Conservation (phyloP, 2,329 filamentous ascomycete species). For the Colletotrichum sublineola region DNA sequence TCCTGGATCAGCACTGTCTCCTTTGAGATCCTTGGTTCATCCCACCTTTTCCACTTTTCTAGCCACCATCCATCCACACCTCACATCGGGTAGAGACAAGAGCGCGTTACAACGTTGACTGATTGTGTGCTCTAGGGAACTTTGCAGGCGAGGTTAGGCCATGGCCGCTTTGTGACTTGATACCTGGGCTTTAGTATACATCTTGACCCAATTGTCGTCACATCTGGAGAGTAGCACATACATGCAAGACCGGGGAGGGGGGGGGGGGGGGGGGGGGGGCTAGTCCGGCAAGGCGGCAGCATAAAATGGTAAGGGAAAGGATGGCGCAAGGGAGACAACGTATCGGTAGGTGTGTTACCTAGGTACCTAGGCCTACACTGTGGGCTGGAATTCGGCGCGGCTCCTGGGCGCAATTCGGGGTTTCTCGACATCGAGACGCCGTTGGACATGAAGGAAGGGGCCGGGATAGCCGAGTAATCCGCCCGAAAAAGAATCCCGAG, state of each 20-base stretch:
- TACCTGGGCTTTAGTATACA: conserved; percentile 8
- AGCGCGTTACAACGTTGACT: background rate
- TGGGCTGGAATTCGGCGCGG: conserved; percentile 27
- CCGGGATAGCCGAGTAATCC: conserved; percentile 25
- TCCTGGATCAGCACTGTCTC: conserved; percentile 27
- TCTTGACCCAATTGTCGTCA: background rate
- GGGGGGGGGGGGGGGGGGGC: conserved; percentile 20
- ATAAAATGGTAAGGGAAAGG: conserved; percentile 13
- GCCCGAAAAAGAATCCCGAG: conserved; percentile 36
- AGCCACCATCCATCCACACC: conserved; percentile 8
- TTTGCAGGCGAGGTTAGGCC: background rate
- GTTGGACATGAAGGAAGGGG: conserved; percentile 41
- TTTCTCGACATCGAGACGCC: conserved; percentile 22
- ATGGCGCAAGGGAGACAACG: conserved; percentile 25
- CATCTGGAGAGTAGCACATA: background rate
- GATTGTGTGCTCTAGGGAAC: background rate
- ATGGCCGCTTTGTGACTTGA: conserved; percentile 4
- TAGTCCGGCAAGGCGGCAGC: conserved; percentile 32
- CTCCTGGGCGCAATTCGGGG: conserved; percentile 34
- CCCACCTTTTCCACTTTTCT: conserved; percentile 19
- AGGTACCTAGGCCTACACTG: no score
- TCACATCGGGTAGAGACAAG: conserved; percentile 14
- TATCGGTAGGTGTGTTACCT: background rate
- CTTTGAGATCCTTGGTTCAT: conserved; percentile 29
- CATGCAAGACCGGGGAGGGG: conserved; percentile 21